Base-by-base conservation (phyloP, 345 rosid genomes). In the Passiflora organensis region DNA sequence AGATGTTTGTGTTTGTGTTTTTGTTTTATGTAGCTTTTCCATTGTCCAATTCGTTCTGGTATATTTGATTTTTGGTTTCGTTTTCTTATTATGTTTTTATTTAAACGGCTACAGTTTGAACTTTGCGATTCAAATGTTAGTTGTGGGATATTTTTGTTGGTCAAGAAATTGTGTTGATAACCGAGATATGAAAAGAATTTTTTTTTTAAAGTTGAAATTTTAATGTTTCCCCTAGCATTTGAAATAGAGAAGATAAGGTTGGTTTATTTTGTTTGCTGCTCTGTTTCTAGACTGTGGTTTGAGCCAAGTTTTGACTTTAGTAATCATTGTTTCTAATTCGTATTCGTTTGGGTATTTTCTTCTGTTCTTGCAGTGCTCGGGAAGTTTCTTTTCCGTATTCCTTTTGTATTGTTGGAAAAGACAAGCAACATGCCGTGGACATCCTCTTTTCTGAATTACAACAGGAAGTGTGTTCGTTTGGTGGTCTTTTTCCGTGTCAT, bases 401-500 rank as follows among this genome's bases (percentile, higher is more conserved):
- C 13, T 65, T 41, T 55, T 53, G 63, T 44, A 59, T 73, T 53
- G 60, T 51, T 63, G 57, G 54, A 66, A 28, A 8, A 28, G 34
- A 28, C 3, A 46, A 62, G 51, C 79, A 83, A 82, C 73, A 89
- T 89, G 96, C 85, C 91, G 51, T 79, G 91, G 91, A 66, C 76
- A 32, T 76, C 85, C 39, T 75, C 73, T 69, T 81, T 79, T 63
- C 73, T 86, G 82, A 78, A 79, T 70, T 78, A 69, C 66, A 76
- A 69, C 87, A 63, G 82, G 72, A 75, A 71, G 59, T 78, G 71
- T 60, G 78, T 82, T 54, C 86, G 86, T 53, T 66, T 89, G 76
- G 84, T 73, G 74, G 87, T 78, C 63, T 89, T 89, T 69, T 85
- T 83, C 62, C 84, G 74, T 48, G 80, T 89, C 13, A 89, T 89